Evolutionary conservation across 176 grass and related monocot species (phyloP).

Genomic region (Sorghum bicolor): Sorghum_bicolor_NCBIv3 NC_012870.2:13416001-13416500

Average conservation of each 20-base stretch:
- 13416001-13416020: constrained; percentile 45
- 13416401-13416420: background rate
- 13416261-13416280: constrained; percentile 23
- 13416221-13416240: background rate
- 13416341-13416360: constrained; percentile 10
- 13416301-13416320: background rate
- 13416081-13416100: background rate
- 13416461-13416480: constrained; percentile 5
- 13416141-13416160: background rate
- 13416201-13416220: constrained; percentile 33
- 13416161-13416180: constrained; percentile 28
- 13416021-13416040: constrained; percentile 50
- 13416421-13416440: background rate
- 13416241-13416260: background rate
- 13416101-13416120: background rate
- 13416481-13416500: constrained; percentile 8
- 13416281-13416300: background rate
- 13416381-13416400: background rate
- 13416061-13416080: constrained; percentile 9
- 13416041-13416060: constrained; percentile 30
- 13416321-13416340: constrained; percentile 22
- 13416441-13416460: constrained; percentile 16
- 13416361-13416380: constrained; percentile 10
- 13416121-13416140: background rate
- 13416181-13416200: constrained; percentile 38